Evolutionary conservation across 768 basidiomycete genomes (phyloP).

Genomic region (Tylopilus balloui): DNA sequence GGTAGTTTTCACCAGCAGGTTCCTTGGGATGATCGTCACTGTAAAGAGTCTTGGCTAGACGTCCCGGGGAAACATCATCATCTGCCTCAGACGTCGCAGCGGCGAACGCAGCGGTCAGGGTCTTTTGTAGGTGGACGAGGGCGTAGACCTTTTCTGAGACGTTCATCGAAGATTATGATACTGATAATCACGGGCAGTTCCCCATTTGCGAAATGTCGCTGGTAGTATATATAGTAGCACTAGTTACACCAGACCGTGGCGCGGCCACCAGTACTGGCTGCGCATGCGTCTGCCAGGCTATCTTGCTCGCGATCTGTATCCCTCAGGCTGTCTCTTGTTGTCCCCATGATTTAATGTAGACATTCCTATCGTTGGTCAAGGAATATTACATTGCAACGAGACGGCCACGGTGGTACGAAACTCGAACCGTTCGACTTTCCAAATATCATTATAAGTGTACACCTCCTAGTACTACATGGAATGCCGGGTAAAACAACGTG

Average conservation of each 20-base stretch:
- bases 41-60: slow-evolving; percentile 41
- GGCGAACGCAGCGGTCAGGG: slow-evolving; percentile 41
- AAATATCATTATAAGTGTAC: slow-evolving; percentile 12
- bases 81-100: slow-evolving; percentile 28
- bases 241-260: too few species aligned
- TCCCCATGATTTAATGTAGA: too few species aligned
- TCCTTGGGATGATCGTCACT: slow-evolving; percentile 25
- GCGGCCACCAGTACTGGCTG: too few species aligned
- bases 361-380: too few species aligned
- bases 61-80: slow-evolving; percentile 25
- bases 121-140: slow-evolving; percentile 31
- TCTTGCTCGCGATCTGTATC: too few species aligned
- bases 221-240: too few species aligned
- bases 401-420: too few species aligned
- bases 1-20: slow-evolving; percentile 16
- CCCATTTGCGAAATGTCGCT: too few species aligned
- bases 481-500: background rate
- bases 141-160: slow-evolving; percentile 31
- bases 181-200: background rate
- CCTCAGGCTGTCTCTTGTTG: too few species aligned
- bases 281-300: too few species aligned
- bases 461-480: background rate
- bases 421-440: background rate
- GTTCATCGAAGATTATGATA: slow-evolving; percentile 14
- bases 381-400: too few species aligned